A percentile compares a stretch with the other conserved stretches of the same genome.
These are phyloP conservation scores for Leccinum insigne DNA, from an alignment of 1,284 basidiomycete genomes.

Conservation along the genomic window DNA sequence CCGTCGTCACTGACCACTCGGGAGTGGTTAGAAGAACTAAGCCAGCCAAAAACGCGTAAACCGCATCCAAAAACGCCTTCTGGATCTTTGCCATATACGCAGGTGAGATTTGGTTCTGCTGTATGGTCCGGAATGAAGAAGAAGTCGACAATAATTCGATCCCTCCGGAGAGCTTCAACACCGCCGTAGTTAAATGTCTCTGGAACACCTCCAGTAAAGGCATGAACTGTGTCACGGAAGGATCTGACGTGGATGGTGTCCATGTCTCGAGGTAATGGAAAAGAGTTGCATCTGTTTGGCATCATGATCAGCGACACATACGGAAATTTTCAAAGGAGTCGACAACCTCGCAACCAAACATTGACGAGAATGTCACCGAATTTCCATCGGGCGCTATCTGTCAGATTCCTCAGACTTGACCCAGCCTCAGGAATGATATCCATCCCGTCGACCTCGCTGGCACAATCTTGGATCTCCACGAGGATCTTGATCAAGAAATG, in stretches of 20 bases:
- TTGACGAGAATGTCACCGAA: conserved; percentile 83
- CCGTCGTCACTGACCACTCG: conserved; percentile 53
- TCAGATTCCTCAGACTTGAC: conserved; percentile 66
- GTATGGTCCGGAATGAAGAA: conserved; percentile 44
- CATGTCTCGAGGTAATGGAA: conserved; percentile 91
- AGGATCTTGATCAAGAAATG: conserved; percentile 82
- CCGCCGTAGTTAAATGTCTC: conserved; percentile 74
- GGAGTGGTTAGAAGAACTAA: conserved; percentile 83
- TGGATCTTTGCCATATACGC: conserved; percentile 75
- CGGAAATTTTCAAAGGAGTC: background rate
- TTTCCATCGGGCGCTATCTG: conserved; percentile 87
- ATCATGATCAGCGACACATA: conserved; percentile 9
- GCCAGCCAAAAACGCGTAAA: conserved; percentile 92
- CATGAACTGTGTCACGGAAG: conserved; percentile 67
- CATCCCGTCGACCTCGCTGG: conserved; percentile 79
- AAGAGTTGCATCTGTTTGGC: conserved; percentile 74
- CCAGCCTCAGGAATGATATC: conserved; percentile 80
- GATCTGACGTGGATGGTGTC: conserved; percentile 60
- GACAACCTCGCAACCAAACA: conserved; percentile 81
- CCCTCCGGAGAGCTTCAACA: conserved; percentile 85
- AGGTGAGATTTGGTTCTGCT: conserved; percentile 58
- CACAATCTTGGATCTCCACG: conserved; percentile 83
- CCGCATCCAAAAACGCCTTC: conserved; percentile 84
- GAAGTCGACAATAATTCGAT: conserved; percentile 55
- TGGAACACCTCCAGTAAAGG: conserved; percentile 84